Conservation (phyloP, 177 flowering plant genomes). For the Vitis hybrid region DNA sequence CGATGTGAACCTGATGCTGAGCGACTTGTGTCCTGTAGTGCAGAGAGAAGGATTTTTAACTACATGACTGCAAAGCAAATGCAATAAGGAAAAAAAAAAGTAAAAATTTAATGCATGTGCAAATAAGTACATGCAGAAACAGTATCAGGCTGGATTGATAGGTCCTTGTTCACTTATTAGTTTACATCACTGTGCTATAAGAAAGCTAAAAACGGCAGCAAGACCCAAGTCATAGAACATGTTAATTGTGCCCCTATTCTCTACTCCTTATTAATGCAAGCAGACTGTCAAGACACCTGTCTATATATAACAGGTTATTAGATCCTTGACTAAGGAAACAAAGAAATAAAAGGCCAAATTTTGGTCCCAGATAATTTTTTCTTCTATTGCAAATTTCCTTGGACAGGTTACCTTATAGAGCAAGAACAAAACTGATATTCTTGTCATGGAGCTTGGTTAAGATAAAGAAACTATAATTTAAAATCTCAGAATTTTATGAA, state of each 20-base stretch:
- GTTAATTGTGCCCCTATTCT: no score
- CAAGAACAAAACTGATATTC: not conserved
- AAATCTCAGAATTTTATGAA: not conserved
- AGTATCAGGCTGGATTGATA: not conserved
- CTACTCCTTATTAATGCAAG: no score
- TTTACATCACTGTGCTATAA: no score
- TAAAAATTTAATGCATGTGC: not conserved
- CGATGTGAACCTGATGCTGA: constrained; percentile 18
- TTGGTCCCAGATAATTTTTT: no score
- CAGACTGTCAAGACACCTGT: no score
- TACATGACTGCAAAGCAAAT: not conserved
- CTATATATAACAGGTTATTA: no score
- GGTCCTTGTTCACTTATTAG: no score
- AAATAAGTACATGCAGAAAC: not conserved
- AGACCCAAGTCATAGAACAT: no score
- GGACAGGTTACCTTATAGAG: not conserved
- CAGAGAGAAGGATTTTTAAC: not conserved
- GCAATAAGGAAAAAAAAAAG: not conserved
- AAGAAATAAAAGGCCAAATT: no score
- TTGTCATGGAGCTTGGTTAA: not conserved
- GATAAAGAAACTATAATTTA: not conserved
- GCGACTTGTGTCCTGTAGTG: constrained; percentile 15
- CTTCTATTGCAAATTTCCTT: not conserved
- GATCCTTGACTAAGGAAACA: no score
- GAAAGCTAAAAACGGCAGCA: no score